Conservation (phyloP, 2,329 filamentous ascomycete species). For the Tolypocladium cylindrosporum region DNA sequence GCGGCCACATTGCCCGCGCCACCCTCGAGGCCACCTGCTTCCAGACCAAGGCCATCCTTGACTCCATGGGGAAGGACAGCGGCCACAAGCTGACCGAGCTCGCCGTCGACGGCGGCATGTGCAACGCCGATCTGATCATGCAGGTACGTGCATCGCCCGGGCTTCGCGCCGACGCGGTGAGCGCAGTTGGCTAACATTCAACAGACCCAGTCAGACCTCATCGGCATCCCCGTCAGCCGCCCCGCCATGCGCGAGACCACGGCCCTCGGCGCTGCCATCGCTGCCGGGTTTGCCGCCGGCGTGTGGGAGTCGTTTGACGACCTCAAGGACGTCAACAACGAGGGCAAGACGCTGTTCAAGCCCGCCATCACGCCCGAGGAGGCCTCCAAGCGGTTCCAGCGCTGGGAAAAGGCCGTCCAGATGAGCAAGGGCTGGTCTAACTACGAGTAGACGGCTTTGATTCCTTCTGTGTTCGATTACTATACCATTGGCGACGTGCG, state of each 20-base stretch:
- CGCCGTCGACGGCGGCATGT: slow-evolving; percentile 80
- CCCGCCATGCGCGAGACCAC: slow-evolving; percentile 79
- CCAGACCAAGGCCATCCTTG: slow-evolving; percentile 72
- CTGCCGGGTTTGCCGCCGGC: slow-evolving; percentile 66
- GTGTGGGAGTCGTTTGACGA: slow-evolving; percentile 69
- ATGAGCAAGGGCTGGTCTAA: slow-evolving; percentile 66
- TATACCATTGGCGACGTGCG: neutral
- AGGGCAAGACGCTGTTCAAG: slow-evolving; percentile 59
- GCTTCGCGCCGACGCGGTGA: neutral
- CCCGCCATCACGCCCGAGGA: slow-evolving; percentile 52
- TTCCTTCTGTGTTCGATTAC: neutral
- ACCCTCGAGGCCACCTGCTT: slow-evolving; percentile 76
- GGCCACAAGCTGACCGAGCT: slow-evolving; percentile 62
- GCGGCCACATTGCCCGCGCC: slow-evolving; percentile 68
- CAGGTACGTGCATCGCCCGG: slow-evolving; percentile 30
- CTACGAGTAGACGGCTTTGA: slow-evolving; percentile 7
- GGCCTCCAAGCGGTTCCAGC: slow-evolving; percentile 53
- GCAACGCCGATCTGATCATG: slow-evolving; percentile 72
- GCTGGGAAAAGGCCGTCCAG: slow-evolving; percentile 68
- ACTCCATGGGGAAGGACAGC: slow-evolving; percentile 72
- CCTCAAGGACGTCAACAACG: slow-evolving; percentile 59
- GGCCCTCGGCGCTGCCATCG: slow-evolving; percentile 70
- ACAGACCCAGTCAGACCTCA: slow-evolving; percentile 68
- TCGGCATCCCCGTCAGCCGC: slow-evolving; percentile 67
- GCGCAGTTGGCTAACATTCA: neutral